These are phyloP conservation scores for Fusarium xyrophilum DNA, from an alignment of 2,329 filamentous ascomycete genomes.

Conservation along the genomic window DNA sequence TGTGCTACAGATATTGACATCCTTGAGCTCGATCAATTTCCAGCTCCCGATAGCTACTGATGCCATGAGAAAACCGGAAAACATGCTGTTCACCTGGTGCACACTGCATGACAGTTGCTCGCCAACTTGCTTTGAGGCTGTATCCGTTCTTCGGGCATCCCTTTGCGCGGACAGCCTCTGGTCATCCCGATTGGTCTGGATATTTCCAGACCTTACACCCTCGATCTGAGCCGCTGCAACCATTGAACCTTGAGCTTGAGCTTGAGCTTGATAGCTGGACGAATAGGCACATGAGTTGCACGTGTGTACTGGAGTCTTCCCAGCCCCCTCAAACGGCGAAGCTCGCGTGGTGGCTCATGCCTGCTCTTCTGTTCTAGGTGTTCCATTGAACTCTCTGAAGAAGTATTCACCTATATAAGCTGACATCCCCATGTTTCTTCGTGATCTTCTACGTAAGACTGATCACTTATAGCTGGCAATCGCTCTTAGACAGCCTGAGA, in stretches of 20 bases:
- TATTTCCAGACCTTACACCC: not conserved
- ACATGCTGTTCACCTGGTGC: too few relatives aligned
- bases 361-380: not conserved
- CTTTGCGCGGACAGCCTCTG: not conserved
- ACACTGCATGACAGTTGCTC: not conserved
- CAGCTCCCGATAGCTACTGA: too few relatives aligned
- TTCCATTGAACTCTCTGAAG: rapidly evolving
- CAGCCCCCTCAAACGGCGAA: not conserved
- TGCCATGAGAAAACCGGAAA: too few relatives aligned
- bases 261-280: not conserved
- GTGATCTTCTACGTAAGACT: rapidly evolving
- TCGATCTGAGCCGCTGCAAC: not conserved
- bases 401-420: not conserved
- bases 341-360: not conserved
- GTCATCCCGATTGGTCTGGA: not conserved
- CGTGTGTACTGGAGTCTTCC: not conserved
- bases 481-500: not conserved
- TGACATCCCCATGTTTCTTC: not conserved
- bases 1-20: not conserved
- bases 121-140: not conserved
- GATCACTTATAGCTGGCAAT: not conserved
- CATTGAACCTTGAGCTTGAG: not conserved
- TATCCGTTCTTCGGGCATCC: not conserved
- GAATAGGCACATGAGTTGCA: not conserved
- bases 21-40: not conserved